Evolutionary conservation across 441 rosid species (phyloP).

Genomic region (Melastoma candidum): DNA sequence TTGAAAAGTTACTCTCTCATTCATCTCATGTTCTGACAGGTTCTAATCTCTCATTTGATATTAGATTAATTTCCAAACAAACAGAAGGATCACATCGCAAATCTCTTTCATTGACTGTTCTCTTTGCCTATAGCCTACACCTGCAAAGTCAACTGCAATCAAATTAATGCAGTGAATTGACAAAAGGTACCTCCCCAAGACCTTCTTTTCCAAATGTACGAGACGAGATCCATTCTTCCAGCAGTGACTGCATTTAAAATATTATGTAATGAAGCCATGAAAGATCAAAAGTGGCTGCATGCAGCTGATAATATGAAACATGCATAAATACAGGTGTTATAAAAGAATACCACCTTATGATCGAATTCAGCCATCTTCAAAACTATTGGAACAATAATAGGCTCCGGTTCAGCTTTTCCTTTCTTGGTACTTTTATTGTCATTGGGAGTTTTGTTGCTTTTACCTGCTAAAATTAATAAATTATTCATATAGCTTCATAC

Average conservation of each 20-base stretch:
- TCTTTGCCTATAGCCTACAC: too few relatives aligned
- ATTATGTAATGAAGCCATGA: neutral
- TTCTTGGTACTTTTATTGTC: constrained; percentile 28
- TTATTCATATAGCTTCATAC: constrained; percentile 4
- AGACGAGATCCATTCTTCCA: constrained; percentile 86
- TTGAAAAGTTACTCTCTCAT: too few relatives aligned
- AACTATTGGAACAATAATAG: constrained; percentile 77
- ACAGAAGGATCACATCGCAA: too few relatives aligned
- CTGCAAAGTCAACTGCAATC: too few relatives aligned
- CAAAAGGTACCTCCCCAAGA: constrained; percentile 47
- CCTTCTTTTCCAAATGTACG: constrained; percentile 51
- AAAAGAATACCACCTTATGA: constrained; percentile 54
- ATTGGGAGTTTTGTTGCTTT: constrained; percentile 26
- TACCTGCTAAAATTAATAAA: constrained; percentile 31
- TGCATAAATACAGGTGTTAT: too few relatives aligned
- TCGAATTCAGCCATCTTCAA: constrained; percentile 93
- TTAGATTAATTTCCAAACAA: too few relatives aligned
- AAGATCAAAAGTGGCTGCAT: constrained; percentile 3
- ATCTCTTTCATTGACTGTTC: neutral
- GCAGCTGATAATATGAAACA: neutral
- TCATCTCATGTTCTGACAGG: too few relatives aligned
- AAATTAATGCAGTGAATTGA: neutral
- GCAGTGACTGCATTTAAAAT: constrained; percentile 49
- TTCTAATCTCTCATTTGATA: too few relatives aligned
- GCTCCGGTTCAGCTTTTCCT: constrained; percentile 63